Evolutionary conservation across 495 filamentous ascomycete species (phyloP).

Genomic region (Daldinia vernicosa): DNA sequence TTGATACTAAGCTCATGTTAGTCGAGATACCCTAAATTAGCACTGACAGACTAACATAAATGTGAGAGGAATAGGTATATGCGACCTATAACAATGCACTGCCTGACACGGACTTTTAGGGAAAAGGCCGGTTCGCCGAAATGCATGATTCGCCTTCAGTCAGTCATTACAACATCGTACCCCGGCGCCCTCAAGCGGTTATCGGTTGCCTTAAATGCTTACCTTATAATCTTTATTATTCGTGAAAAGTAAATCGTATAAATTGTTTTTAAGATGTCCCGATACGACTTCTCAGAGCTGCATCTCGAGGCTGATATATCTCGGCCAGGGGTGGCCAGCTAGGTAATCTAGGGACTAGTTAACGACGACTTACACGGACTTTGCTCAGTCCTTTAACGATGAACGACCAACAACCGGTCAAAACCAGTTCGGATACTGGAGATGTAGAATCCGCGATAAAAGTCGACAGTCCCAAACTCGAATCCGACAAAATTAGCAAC

Average conservation of each 20-base stretch:
- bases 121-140: constrained; percentile 20
- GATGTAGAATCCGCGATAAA: constrained; percentile 20
- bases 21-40: not conserved
- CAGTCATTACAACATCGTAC: not conserved
- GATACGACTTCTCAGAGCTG: not conserved
- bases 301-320: constrained; percentile 10
- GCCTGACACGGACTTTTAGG: constrained; percentile 18
- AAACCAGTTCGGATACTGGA: not conserved
- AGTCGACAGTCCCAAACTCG: not conserved
- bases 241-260: constrained; percentile 3
- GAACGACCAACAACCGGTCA: not conserved
- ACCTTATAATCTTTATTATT: not conserved
- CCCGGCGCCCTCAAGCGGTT: not conserved
- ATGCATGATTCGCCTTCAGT: not conserved
- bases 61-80: not conserved
- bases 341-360: not conserved
- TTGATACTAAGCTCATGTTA: constrained; percentile 8
- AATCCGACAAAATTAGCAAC: not conserved
- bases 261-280: constrained; percentile 26
- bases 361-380: constrained; percentile 1
- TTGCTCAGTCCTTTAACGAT: constrained; percentile 8
- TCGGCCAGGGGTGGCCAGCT: not conserved
- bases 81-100: not conserved
- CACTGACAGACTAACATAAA: not conserved
- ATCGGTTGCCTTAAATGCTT: not conserved